These are phyloP conservation scores for Eustoma russellianum DNA, from an alignment of 257 asterid species.

Conservation along the genomic window DNA sequence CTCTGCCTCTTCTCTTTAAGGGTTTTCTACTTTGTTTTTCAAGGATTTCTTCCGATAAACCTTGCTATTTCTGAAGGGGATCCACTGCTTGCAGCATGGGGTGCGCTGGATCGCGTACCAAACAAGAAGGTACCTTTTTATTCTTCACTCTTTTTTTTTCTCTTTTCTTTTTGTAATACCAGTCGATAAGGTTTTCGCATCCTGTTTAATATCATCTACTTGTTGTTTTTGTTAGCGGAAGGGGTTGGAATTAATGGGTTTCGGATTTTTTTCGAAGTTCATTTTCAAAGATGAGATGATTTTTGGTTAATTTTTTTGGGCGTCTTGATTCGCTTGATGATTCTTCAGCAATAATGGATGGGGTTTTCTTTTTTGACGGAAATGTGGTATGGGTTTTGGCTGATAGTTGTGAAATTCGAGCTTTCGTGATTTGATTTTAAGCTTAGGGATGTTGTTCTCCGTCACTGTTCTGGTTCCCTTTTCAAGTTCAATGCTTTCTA, in stretches of 20 bases:
- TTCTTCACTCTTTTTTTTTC: not conserved
- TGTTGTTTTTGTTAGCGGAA: not conserved
- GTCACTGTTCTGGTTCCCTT: not conserved
- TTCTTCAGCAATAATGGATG: not conserved
- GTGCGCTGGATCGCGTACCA: slow-evolving; percentile 23
- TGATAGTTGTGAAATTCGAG: not conserved
- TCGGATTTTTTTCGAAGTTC: slow-evolving; percentile 2
- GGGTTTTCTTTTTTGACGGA: not conserved
- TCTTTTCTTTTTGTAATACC: not conserved
- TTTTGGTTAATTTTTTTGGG: slow-evolving; percentile 1
- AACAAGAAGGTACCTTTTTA: slow-evolving; percentile 12
- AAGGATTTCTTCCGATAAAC: no score
- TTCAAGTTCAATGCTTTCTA: slow-evolving; percentile 1
- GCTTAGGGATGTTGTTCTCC: not conserved
- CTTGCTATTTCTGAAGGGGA: not conserved
- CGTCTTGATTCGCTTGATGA: not conserved
- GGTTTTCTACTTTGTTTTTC: no score
- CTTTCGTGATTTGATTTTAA: not conserved
- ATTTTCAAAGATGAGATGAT: not conserved
- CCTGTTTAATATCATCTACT: not conserved
- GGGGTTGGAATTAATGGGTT: not conserved
- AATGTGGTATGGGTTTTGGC: not conserved
- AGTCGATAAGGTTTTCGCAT: not conserved
- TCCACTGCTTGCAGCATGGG: slow-evolving; percentile 12
- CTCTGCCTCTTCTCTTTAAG: not conserved